A percentile compares a stretch with the other conserved stretches of the same genome.
phyloP scores from a whole-genome alignment of 177 flowering plant species.

The Tripterygium wilfordii region DNA sequence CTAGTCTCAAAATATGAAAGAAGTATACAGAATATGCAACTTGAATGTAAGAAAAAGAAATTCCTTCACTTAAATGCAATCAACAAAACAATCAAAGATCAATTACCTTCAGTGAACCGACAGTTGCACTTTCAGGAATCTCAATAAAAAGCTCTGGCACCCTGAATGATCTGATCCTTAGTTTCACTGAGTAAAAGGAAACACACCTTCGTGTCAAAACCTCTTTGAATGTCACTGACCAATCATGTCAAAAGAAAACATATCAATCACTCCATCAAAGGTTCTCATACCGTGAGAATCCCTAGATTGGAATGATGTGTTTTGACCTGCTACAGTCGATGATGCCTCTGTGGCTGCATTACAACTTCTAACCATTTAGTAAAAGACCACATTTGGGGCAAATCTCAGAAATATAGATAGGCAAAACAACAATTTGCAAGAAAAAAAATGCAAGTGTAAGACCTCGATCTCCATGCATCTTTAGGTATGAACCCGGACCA shows the following conservation, averaged over 20 bases:
- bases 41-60: no score
- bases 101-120: constrained; percentile 65
- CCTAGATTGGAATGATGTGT: constrained; percentile 33
- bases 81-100: background rate
- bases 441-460: constrained; percentile 3
- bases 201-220: constrained; percentile 22
- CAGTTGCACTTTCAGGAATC: constrained; percentile 64
- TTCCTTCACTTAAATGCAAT: no score
- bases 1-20: no score
- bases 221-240: constrained; percentile 14
- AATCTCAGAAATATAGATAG: constrained; percentile 1
- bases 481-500: constrained; percentile 22
- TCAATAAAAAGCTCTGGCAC: constrained; percentile 73
- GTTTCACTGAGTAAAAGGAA: constrained; percentile 63
- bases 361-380: constrained; percentile 5
- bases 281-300: constrained; percentile 67
- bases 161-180: constrained; percentile 65
- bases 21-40: no score
- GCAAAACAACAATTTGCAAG: background rate
- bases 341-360: constrained; percentile 49
- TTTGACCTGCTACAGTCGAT: constrained; percentile 32
- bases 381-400: no score
- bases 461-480: constrained; percentile 32
- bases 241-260: constrained; percentile 15
- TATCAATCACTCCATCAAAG: constrained; percentile 13